Percentiles rank a stretch among this genome's conserved stretches.
These are phyloP conservation scores for Angophora floribunda DNA, from an alignment of 345 rosid species.

Conservation along the genomic window DNA sequence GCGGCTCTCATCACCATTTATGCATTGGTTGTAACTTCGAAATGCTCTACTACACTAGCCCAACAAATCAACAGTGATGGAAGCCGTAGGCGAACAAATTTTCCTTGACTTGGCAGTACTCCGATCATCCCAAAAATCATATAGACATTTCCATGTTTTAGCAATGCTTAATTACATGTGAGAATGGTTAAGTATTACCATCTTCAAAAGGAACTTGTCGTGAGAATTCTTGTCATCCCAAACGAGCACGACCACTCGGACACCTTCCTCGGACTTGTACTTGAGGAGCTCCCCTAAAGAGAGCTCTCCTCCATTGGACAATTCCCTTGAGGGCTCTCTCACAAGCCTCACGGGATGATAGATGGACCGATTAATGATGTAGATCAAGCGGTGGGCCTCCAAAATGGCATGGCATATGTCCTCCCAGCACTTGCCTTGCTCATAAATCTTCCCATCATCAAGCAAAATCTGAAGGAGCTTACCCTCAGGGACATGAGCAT, in stretches of 20 bases:
- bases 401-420: slow-evolving; percentile 64
- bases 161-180: neutral
- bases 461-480: slow-evolving; percentile 39
- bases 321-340: slow-evolving; percentile 8
- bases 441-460: slow-evolving; percentile 33
- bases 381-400: slow-evolving; percentile 56
- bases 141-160: neutral
- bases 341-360: slow-evolving; percentile 14
- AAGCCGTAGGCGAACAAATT: neutral
- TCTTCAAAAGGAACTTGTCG: slow-evolving; percentile 46
- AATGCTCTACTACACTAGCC: neutral
- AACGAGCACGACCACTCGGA: slow-evolving; percentile 38
- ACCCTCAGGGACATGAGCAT: slow-evolving; percentile 47
- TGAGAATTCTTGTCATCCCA: slow-evolving; percentile 83
- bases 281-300: slow-evolving; percentile 53
- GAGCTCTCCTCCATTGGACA: slow-evolving; percentile 49
- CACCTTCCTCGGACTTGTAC: slow-evolving; percentile 25
- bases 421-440: slow-evolving; percentile 57
- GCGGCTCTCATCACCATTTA: neutral
- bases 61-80: neutral
- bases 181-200: slow-evolving; percentile 10
- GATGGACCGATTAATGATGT: slow-evolving; percentile 57
- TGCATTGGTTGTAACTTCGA: neutral
- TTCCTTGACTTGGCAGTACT: rapidly evolving
- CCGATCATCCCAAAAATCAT: neutral